phyloP scores from a whole-genome alignment of 2,329 filamentous ascomycete genomes.

The Monosporascus sp. region DNA sequence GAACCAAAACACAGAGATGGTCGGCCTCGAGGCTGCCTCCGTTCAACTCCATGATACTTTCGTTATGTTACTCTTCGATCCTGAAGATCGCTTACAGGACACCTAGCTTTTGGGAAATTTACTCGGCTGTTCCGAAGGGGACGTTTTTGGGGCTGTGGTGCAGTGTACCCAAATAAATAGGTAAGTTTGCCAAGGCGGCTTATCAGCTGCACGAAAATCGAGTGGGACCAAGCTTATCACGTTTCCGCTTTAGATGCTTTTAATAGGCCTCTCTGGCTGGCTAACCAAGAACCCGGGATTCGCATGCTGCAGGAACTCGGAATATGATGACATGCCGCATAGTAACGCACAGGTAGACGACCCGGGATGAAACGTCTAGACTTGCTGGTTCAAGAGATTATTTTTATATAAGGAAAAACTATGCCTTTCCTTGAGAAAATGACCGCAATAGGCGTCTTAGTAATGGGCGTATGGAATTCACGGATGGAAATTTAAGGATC shows the following conservation, averaged over 20 bases:
- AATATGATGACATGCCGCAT: background rate
- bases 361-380: too few species aligned
- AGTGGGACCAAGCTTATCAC: background rate
- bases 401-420: too few species aligned
- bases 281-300: background rate
- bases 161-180: too few species aligned
- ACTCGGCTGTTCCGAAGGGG: background rate
- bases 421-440: too few species aligned
- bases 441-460: too few species aligned
- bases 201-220: background rate
- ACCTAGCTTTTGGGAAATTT: background rate
- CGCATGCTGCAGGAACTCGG: background rate
- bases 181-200: background rate
- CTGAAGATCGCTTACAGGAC: background rate
- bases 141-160: too few species aligned
- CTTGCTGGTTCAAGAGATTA: too few species aligned
- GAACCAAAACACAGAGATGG: slow-evolving; percentile 73
- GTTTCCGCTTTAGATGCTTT: background rate
- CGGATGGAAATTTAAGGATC: too few species aligned
- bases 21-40: slow-evolving; percentile 52
- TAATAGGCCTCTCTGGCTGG: background rate
- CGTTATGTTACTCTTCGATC: background rate
- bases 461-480: too few species aligned
- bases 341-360: too few species aligned
- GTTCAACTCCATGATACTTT: slow-evolving; percentile 38